These are phyloP conservation scores for Cercospora zeina DNA, from an alignment of 2,329 filamentous ascomycete species.

Conservation along the genomic window DNA sequence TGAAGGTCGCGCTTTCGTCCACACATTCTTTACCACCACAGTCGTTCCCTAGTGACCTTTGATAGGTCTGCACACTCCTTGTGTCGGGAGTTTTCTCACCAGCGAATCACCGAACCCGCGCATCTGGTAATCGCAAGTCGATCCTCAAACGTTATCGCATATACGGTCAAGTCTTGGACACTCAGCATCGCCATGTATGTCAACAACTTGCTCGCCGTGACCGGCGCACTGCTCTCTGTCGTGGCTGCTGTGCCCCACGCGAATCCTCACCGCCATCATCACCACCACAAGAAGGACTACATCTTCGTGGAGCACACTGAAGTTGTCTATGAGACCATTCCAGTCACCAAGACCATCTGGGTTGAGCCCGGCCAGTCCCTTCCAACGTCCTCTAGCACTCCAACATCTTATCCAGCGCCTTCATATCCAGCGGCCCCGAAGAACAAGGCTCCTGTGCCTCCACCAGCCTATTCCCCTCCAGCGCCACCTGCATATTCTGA, in stretches of 20 bases:
- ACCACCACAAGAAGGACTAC: conserved; percentile 45
- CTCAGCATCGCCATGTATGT: conserved; percentile 34
- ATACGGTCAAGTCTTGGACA: conserved; percentile 17
- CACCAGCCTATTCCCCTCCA: conserved; percentile 31
- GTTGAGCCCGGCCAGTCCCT: conserved; percentile 40
- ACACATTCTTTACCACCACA: conserved; percentile 30
- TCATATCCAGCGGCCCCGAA: background rate
- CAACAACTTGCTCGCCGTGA: conserved; percentile 37
- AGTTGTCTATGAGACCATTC: conserved; percentile 52
- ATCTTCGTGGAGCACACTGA: conserved; percentile 54
- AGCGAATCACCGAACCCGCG: conserved; percentile 7
- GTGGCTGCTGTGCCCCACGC: conserved; percentile 38
- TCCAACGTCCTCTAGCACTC: conserved; percentile 19
- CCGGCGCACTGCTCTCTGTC: conserved; percentile 36
- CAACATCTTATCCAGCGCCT: conserved; percentile 17
- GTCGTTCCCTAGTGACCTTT: conserved; percentile 32
- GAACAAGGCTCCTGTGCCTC: conserved; percentile 16
- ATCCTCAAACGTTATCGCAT: conserved; percentile 25
- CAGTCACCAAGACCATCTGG: conserved; percentile 53
- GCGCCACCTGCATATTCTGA: conserved; percentile 29
- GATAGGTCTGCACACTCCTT: conserved; percentile 33
- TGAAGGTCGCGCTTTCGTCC: conserved; percentile 30
- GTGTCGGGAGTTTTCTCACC: conserved; percentile 20
- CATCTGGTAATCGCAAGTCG: conserved; percentile 26
- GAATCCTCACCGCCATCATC: conserved; percentile 23